Base-by-base conservation (phyloP, 768 basidiomycete species). In the Russula foetens region DNA sequence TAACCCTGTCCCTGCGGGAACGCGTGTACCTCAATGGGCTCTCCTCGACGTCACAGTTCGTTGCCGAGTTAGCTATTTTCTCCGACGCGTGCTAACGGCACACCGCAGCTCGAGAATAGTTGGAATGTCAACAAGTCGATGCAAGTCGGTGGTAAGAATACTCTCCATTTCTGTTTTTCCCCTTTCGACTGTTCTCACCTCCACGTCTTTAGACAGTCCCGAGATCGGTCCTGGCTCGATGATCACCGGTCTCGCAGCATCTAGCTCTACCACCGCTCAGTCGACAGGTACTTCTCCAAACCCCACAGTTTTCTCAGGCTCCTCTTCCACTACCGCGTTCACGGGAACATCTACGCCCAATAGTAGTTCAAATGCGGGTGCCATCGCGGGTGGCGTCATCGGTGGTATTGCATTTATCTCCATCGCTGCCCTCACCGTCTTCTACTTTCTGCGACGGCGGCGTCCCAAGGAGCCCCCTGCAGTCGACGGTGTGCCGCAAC, bases 1-100 rank as follows among this genome's bases (percentile, higher is more conserved):
- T 11, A 47, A 53, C 11, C 35, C 56, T 12, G 35, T 62, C 14
- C 60, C 60, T 21, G 19, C 28, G 3, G 60, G 56, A 46, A 62
- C 55, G 21, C 24, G 38, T 7, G 60, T 62, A 12, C 50, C 44
- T 2, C n/a, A 31, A 7, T 62, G 60, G 55, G 43, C 55, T 24
- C 60, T 56, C 44, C 7, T 56, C 3, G 49, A 62, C 4, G 6
- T 47, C 28, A 56, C 50, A 23, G 60, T 62, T 29, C 24, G 60
- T 51, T 33, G 21, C 23, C 31, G 3, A 7, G 31, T 23, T 58
- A 19, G 35, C 26, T 5, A 19, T 52, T n/a, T n/a, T n/a, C 3
- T 28, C 23, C 26, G 12, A 8, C n/a, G 5, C 19, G 7, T 21
- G n/a, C 11, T 35, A 19, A 52, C 43, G 9, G 19, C 19, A 17